These are phyloP conservation scores for Colletotrichum destructivum DNA, from an alignment of 2,329 filamentous ascomycete species.

Conservation along the genomic window DNA sequence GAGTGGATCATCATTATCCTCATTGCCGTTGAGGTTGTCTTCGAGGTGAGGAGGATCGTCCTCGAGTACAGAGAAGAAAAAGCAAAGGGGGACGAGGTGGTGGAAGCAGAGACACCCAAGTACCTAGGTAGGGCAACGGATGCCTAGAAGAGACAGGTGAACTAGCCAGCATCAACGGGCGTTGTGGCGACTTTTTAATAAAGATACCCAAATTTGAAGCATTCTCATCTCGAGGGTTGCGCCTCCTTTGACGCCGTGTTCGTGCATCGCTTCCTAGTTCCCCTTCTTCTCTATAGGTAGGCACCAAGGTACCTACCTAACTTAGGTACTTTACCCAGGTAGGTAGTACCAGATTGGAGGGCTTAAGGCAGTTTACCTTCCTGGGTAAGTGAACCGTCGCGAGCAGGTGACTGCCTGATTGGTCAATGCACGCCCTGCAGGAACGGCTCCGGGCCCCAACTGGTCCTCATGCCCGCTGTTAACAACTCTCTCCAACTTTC, in stretches of 20 bases:
- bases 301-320: no score
- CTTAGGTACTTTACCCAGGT: no score
- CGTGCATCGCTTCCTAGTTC: neutral
- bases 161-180: neutral
- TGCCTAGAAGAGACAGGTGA: neutral
- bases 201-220: conserved; percentile 25
- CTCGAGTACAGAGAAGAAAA: conserved; percentile 69
- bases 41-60: conserved; percentile 84
- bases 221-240: neutral
- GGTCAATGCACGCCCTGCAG: no score
- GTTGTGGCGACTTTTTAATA: neutral
- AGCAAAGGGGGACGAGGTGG: conserved; percentile 49
- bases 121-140: neutral
- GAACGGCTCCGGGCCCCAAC: no score
- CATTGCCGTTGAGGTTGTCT: conserved; percentile 92
- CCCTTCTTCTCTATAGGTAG: no score
- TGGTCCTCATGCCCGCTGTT: no score
- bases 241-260: neutral
- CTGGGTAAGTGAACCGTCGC: no score
- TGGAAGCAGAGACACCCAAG: conserved; percentile 18
- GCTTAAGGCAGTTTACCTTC: no score
- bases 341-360: no score
- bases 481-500: no score
- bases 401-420: no score
- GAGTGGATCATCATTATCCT: conserved; percentile 97